Evolutionary conservation across 73 alveolate genomes (phyloP).

Genomic region (Stentor coeruleus): DNA sequence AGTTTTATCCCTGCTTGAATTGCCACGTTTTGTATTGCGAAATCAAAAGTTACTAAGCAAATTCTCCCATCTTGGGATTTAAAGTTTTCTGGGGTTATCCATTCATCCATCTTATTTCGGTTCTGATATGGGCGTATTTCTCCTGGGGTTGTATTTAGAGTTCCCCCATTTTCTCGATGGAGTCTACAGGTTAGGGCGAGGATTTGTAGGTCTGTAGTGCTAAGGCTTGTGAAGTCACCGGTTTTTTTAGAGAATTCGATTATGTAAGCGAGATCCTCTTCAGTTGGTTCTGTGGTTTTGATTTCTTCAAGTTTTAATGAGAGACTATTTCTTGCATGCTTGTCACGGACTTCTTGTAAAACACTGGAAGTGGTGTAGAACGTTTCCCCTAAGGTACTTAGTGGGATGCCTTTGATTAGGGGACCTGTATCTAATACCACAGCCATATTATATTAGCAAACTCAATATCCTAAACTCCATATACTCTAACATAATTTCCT

Average conservation of each 20-base stretch:
- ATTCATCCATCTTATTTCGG: slow-evolving; percentile 50
- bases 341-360: slow-evolving; percentile 21
- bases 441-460: slow-evolving; percentile 7
- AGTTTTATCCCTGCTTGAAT: slow-evolving; percentile 53
- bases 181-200: slow-evolving; percentile 47
- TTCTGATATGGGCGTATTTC: slow-evolving; percentile 31
- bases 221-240: slow-evolving; percentile 46
- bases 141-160: slow-evolving; percentile 2
- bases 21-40: slow-evolving; percentile 62
- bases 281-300: slow-evolving; percentile 30
- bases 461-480: background rate
- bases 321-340: slow-evolving; percentile 7
- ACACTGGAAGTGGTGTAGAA: slow-evolving; percentile 18
- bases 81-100: slow-evolving; percentile 71
- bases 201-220: slow-evolving; percentile 49
- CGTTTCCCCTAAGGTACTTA: background rate
- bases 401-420: background rate
- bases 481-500: too few relatives aligned
- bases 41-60: slow-evolving; percentile 53
- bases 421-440: slow-evolving; percentile 31
- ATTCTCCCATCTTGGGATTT: slow-evolving; percentile 35
- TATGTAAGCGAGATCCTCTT: slow-evolving; percentile 26
- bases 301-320: slow-evolving; percentile 25
- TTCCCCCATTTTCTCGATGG: slow-evolving; percentile 34
- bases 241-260: slow-evolving; percentile 49